Base-by-base conservation (phyloP, 306 rosid species). In the Urtica urens region DNA sequence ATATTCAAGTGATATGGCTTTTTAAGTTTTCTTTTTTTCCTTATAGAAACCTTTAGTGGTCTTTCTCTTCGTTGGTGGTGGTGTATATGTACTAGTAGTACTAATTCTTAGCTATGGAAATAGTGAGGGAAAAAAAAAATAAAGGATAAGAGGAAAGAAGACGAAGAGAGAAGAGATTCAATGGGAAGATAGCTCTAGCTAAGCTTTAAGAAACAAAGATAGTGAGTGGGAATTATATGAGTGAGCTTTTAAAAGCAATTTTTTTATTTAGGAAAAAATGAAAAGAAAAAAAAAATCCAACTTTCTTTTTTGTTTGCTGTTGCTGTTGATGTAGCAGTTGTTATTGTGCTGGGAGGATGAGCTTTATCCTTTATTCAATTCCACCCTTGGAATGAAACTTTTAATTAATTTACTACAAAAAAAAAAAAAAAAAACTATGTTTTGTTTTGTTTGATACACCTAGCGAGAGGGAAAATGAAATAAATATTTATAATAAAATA, bases 141-240 rank as follows among this genome's bases (percentile, higher is more conserved):
- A n/a, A n/a, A n/a, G n/a, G n/a, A n/a, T n/a, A n/a, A 21, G 45
- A 44, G 52, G 41, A 63, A 44, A 25, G 34, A 23, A 39, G 20
- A 37, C 40, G 35, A 23, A 47, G 31, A 29, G 55, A 52, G 63
- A 39, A 24, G 67, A 46, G 54, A 44, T 69, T 81, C 93, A 78
- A 78, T 80, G 71, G 75, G 92, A 78, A 76, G n/a, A n/a, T n/a
- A n/a, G n/a, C n/a, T n/a, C n/a, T 35, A 35, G 33, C 33, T 28
- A 28, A 77, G 83, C 92, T 80, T 80, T 80, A 75, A 75, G 93
- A 77, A 74, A 82, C 86, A 68, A 73, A 86, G 86, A 86, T 81
- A 79, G 79, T 79, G 86, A 82, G 90, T 77, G 96, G 70, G 86
- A 79, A 86, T 82, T 72, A 86, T 72, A 81, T 38, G 76, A 72